phyloP scores from a whole-genome alignment of 257 asterid genomes.

The Fraxinus pennsylvanica region DNA sequence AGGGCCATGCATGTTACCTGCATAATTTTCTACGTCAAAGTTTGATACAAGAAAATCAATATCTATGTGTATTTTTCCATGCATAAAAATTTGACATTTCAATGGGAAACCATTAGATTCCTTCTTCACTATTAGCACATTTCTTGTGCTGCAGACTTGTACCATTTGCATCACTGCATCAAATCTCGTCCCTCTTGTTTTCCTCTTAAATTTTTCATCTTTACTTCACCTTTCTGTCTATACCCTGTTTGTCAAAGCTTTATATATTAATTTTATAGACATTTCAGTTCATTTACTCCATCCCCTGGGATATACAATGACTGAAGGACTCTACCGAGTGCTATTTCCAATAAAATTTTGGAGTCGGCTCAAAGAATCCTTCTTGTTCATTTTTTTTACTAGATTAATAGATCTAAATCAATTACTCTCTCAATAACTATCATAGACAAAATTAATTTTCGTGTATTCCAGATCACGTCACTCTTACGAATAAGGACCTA shows the following conservation, averaged over 20 bases:
- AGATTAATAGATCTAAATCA: too few species aligned
- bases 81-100: slow-evolving; percentile 1
- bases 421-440: too few species aligned
- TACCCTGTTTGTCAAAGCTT: slow-evolving; percentile 2
- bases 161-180: neutral
- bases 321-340: neutral
- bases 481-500: neutral
- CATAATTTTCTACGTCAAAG: slow-evolving; percentile 1
- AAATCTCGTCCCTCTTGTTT: neutral
- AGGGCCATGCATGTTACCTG: slow-evolving; percentile 7
- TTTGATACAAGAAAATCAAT: neutral
- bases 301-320: neutral
- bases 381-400: too few species aligned
- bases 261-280: neutral
- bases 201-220: neutral
- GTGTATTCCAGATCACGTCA: neutral
- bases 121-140: neutral
- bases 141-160: slow-evolving; percentile 1
- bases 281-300: neutral
- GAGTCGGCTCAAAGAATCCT: too few species aligned
- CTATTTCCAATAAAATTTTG: too few species aligned
- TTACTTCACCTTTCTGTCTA: slow-evolving; percentile 2
- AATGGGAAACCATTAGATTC: slow-evolving; percentile 26
- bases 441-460: too few species aligned
- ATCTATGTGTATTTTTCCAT: neutral